Percentiles rank a stretch among this genome's conserved stretches.
These are phyloP conservation scores for Paraconiothyrium sp. DNA, from an alignment of 2,329 filamentous ascomycete species.

Conservation along the genomic window DNA sequence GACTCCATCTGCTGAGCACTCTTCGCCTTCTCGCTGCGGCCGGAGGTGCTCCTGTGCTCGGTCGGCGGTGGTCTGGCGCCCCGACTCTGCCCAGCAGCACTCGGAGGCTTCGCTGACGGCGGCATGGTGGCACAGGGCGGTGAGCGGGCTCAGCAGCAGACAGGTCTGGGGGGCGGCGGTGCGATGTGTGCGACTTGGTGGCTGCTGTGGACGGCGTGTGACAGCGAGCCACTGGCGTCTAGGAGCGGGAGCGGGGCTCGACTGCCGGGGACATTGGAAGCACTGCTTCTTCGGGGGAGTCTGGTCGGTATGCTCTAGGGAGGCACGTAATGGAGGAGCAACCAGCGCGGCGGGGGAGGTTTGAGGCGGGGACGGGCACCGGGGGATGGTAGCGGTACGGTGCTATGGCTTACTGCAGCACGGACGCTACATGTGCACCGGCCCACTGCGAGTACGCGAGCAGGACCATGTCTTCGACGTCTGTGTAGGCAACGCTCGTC, in stretches of 20 bases:
- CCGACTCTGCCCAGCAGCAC: slow-evolving; percentile 16
- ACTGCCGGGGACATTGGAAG: slow-evolving; percentile 36
- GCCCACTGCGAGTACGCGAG: no score
- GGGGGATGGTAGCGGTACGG: not conserved
- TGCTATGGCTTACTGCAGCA: not conserved
- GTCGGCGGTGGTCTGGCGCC: slow-evolving; percentile 17
- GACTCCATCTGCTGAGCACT: slow-evolving; percentile 33
- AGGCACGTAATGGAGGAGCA: slow-evolving; percentile 3
- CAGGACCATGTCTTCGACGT: no score
- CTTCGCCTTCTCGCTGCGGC: slow-evolving; percentile 15
- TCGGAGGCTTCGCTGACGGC: slow-evolving; percentile 17
- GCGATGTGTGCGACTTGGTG: slow-evolving; percentile 28
- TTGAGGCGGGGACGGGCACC: not conserved
- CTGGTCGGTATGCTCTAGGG: not conserved
- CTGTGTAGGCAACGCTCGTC: no score
- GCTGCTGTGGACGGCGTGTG: slow-evolving; percentile 22
- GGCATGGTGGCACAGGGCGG: slow-evolving; percentile 14
- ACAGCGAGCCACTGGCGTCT: not conserved
- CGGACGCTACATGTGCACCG: not conserved
- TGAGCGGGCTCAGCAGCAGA: slow-evolving; percentile 17
- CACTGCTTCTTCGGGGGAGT: not conserved
- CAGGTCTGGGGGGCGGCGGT: not conserved
- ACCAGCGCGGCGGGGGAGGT: not conserved
- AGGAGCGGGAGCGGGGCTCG: slow-evolving; percentile 31
- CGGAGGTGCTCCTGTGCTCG: slow-evolving; percentile 25